These are phyloP conservation scores for Gossypium ekmanianum DNA, from an alignment of 345 rosid genomes.

Conservation along the genomic window DNA sequence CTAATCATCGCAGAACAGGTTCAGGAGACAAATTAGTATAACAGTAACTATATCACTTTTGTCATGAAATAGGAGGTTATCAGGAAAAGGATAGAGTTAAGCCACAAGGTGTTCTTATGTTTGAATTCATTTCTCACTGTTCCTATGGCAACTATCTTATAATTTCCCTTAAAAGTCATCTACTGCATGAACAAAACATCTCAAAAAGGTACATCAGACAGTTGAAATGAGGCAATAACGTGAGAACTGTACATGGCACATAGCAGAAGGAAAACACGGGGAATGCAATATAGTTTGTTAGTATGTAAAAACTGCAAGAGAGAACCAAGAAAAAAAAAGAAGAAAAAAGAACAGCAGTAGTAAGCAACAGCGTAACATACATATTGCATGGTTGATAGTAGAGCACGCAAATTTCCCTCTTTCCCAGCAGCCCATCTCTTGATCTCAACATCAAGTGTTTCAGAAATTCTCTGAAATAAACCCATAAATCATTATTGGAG, in stretches of 20 bases:
- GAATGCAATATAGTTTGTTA: neutral
- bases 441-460: conserved; percentile 81
- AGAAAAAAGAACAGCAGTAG: conserved; percentile 4
- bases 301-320: neutral
- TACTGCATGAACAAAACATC: neutral
- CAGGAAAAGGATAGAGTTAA: neutral
- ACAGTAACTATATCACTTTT: neutral
- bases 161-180: neutral
- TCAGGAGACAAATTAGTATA: conserved; percentile 5
- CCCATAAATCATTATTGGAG: conserved; percentile 18
- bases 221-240: neutral
- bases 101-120: neutral
- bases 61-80: neutral
- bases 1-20: conserved; percentile 36
- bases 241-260: neutral
- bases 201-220: neutral
- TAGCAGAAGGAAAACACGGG: neutral
- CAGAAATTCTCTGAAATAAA: conserved; percentile 66
- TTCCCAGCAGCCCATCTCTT: conserved; percentile 98
- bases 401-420: conserved; percentile 89
- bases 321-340: neutral
- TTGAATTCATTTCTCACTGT: neutral
- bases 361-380: conserved; percentile 40
- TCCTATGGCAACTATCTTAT: neutral
- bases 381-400: conserved; percentile 94